Percentiles rank a stretch among this genome's conserved stretches.
Conservation (phyloP, 768 basidiomycete genomes). For the Kwoniella pini region DNA sequence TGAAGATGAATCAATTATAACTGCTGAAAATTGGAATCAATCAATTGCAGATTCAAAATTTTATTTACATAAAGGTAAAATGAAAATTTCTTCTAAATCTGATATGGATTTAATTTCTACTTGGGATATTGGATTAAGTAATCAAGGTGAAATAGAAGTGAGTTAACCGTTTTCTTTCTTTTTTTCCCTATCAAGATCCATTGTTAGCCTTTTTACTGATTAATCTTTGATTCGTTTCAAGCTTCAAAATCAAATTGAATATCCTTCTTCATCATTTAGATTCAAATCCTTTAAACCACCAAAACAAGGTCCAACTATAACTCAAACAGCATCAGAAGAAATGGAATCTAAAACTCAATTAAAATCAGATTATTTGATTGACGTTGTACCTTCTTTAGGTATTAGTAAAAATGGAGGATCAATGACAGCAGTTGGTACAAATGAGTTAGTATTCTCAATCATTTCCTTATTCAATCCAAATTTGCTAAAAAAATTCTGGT, state of each 20-base stretch:
- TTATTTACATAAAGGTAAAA: constrained; percentile 54
- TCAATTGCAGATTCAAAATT: constrained; percentile 77
- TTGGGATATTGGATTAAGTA: constrained; percentile 62
- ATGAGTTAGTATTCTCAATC: constrained; percentile 39
- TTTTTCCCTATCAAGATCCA: too few species aligned
- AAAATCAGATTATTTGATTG: constrained; percentile 47
- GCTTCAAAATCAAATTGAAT: constrained; percentile 39
- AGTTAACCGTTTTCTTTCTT: too few species aligned
- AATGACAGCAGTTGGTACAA: constrained; percentile 48
- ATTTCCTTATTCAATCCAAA: background rate
- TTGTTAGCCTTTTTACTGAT: too few species aligned
- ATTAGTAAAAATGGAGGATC: constrained; percentile 38
- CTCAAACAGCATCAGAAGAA: constrained; percentile 44
- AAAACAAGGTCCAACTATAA: constrained; percentile 16
- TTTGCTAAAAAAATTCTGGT: too few species aligned
- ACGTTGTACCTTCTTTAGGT: constrained; percentile 47
- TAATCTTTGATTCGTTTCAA: background rate
- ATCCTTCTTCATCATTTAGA: constrained; percentile 41
- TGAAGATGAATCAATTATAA: constrained; percentile 79
- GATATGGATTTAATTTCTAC: constrained; percentile 93
- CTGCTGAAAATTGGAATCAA: constrained; percentile 83
- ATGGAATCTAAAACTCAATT: constrained; percentile 25
- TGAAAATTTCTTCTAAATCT: constrained; percentile 73
- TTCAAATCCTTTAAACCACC: constrained; percentile 29
- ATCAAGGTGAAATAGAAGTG: constrained; percentile 43